Conservation (phyloP, 768 basidiomycete species). For the Lentinula aciculospora region DNA sequence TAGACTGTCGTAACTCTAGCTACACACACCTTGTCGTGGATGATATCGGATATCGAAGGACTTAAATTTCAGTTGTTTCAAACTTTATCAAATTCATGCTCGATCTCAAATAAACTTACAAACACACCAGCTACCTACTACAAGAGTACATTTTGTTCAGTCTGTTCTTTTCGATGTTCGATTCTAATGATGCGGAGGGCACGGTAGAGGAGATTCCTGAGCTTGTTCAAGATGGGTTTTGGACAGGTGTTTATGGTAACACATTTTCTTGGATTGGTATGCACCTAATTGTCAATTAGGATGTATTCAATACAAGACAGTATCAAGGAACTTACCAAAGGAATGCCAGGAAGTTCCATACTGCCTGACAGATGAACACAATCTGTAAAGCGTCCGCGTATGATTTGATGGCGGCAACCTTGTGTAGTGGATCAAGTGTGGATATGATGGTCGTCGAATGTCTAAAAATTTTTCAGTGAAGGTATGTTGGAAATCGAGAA, state of each 20-base stretch:
- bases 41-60: no score
- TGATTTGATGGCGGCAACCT: constrained; percentile 62
- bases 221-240: not conserved
- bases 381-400: constrained; percentile 76
- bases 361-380: constrained; percentile 79
- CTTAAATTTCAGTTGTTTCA: no score
- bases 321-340: constrained; percentile 27
- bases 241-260: constrained; percentile 41
- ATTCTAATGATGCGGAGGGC: not conserved
- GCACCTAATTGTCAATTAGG: constrained; percentile 21
- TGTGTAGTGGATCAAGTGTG: constrained; percentile 46
- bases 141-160: not conserved
- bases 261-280: constrained; percentile 73
- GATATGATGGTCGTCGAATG: constrained; percentile 73
- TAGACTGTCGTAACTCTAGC: no score
- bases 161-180: not conserved
- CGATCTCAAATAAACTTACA: not conserved
- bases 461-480: constrained; percentile 26
- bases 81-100: no score
- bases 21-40: no score
- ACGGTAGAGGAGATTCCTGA: not conserved
- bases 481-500: constrained; percentile 4
- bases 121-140: not conserved
- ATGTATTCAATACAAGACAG: not conserved
- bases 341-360: constrained; percentile 60